Evolutionary conservation across 805 yeast species (phyloP), one percentile per base, ranked within the genome.

Genomic region (Metschnikowia colocasiae): DNA sequence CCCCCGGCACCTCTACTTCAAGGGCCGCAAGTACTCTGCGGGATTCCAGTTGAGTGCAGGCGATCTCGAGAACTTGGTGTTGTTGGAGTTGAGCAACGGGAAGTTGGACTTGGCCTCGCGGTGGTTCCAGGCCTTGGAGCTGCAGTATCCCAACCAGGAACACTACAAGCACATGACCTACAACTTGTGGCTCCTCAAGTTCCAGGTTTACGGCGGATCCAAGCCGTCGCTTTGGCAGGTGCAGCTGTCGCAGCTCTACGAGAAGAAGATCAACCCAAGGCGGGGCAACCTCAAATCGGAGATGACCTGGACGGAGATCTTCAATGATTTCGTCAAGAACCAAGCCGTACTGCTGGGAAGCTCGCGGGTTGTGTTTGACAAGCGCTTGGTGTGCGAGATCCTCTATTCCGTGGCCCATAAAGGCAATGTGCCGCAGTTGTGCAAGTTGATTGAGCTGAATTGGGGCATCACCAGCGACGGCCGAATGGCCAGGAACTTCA

Each of bases 51-150:
- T 49, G 27, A 39, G 31, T 32, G 29, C 38, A 2, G 46, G 47
- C 3, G 76, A 73, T 55, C 70, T 61, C 51, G 76, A 72, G 49
- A 72, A 69, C 54, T 57, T 73, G 49, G 63, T 71, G 16, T 18
- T 43, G 36, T 55, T 71, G 44, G 76, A 72, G 51, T 54, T 64
- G 43, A 50, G 56, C 45, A 71, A 68, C 55, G 51, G 49, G n/a
- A 71, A 70, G 48, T 49, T 65, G 32, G 76, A 72, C 55, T 61
- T 71, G 53, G 75, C 73, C 3, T 58, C 68, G 3, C 60, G 59
- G 43, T 72, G 76, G 75, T 67, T 69, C 48, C 61, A 57, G 41
- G 55, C 61, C 40, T 63, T 71, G 48, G 68, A 68, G 43, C 29
- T 45, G 16, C 60, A 63, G 46, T 63, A 38, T 46, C 58, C 54